Conservation (phyloP, 2,329 filamentous ascomycete species). For the Myriangium duriaei region DNA sequence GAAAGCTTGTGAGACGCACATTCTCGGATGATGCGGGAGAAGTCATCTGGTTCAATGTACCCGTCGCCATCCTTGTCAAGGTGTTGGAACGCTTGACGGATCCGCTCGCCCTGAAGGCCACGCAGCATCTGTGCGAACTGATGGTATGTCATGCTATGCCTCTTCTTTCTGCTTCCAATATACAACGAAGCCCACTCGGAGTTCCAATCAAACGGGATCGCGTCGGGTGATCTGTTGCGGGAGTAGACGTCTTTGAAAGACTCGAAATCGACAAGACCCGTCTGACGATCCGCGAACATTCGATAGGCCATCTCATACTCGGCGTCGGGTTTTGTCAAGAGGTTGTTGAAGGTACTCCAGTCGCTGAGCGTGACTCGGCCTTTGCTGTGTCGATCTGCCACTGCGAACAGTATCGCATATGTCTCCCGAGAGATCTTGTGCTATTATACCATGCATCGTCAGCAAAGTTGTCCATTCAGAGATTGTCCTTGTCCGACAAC, state of each 20-base stretch:
- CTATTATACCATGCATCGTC: no score
- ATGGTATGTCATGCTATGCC: constrained; percentile 84
- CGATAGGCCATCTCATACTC: constrained; percentile 99
- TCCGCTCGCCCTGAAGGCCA: constrained; percentile 87
- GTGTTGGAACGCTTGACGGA: constrained; percentile 84
- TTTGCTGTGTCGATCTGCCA: constrained; percentile 66
- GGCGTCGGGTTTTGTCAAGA: constrained; percentile 85
- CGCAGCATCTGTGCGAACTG: constrained; percentile 98
- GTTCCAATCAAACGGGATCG: constrained; percentile 91
- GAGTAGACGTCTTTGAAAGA: constrained; percentile 77
- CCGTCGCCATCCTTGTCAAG: constrained; percentile 88
- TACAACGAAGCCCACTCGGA: constrained; percentile 95
- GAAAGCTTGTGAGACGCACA: constrained; percentile 93
- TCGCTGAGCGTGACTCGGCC: constrained; percentile 70
- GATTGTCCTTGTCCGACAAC: no score
- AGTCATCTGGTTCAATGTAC: constrained; percentile 90
- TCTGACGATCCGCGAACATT: constrained; percentile 78
- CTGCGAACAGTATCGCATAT: constrained; percentile 82
- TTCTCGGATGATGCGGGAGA: constrained; percentile 90
- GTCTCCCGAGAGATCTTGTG: constrained; percentile 97
- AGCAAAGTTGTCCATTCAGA: no score
- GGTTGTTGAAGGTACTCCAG: constrained; percentile 88
- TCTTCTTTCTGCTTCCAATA: constrained; percentile 73
- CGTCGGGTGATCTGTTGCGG: constrained; percentile 71
- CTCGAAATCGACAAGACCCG: constrained; percentile 78